Base-by-base conservation (phyloP, 805 yeast genomes). In the Naumovozyma baii region DNA sequence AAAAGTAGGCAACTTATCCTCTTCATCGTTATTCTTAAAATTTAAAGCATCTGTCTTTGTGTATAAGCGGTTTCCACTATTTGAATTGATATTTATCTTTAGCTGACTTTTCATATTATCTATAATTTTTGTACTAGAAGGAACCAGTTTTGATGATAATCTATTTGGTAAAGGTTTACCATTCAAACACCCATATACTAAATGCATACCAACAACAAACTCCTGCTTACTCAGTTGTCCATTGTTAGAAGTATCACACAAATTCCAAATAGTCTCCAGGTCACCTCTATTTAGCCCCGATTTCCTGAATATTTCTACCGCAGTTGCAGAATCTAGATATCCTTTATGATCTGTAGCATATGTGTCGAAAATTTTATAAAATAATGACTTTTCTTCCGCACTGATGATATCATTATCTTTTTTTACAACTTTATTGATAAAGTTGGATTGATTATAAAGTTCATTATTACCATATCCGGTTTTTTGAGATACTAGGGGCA, bases 121-220 rank as follows among this genome's bases (percentile, higher is more conserved):
- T 44, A 90, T 64, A 43, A 82, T 70, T 52, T 80, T 78, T 31
- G 82, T 72, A 3, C 94, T 82, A 2, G 94, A 92, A 5, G 97
- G 96, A 20, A 87, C 67, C 47, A 90, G 72, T 54, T 86, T 94
- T 2, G 94, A 86, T 3, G 97, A 97, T 38, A 90, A 71, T 39
- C 78, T 67, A 35, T 69, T 55, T 16, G 97, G 97, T 36, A 90
- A 63, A 13, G 81, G 86, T 48, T 75, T 77, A 3, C 96, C 96
- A 55, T 86, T 88, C 57, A 90, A 67, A 45, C 88, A 73, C 57
- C 95, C 75, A 63, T 90, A 90, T 33, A 88, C 87, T 42, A 90
- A 69, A 69, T 92, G 96, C 96, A 90, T 90, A 20, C 96, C 96
- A 29, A 90, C 88, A 0, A 95, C 82, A 65, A 90, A 90, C 59